Conservation (phyloP, 2,329 filamentous ascomycete species). For the Dactylellina parvicollis region DNA sequence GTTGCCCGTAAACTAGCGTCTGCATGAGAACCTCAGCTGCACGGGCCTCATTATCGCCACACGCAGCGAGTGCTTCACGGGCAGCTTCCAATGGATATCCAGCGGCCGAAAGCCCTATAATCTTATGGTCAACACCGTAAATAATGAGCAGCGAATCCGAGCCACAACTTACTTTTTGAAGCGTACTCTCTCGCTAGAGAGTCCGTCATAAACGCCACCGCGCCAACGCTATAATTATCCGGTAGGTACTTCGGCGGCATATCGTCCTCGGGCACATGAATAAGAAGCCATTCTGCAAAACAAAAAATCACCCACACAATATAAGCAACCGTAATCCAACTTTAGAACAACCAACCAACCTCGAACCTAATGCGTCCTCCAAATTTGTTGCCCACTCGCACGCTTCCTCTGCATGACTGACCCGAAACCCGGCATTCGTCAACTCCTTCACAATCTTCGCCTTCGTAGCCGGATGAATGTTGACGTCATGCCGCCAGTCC, state of each 20-base stretch:
- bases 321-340: slow-evolving; percentile 24
- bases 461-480: slow-evolving; percentile 70
- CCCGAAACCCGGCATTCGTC: slow-evolving; percentile 81
- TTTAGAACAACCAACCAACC: slow-evolving; percentile 20
- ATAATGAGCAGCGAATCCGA: too few species aligned
- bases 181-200: slow-evolving; percentile 56
- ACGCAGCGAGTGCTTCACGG: slow-evolving; percentile 76
- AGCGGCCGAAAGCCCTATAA: slow-evolving; percentile 61
- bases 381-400: slow-evolving; percentile 86
- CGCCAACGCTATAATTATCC: slow-evolving; percentile 88
- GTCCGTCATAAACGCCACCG: slow-evolving; percentile 73
- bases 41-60: slow-evolving; percentile 75
- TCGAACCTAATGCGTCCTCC: slow-evolving; percentile 76
- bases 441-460: slow-evolving; percentile 76
- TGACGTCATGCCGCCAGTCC: slow-evolving; percentile 84
- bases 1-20: slow-evolving; percentile 66
- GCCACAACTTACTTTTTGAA: slow-evolving; percentile 55
- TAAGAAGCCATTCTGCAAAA: slow-evolving; percentile 81
- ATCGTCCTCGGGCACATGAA: slow-evolving; percentile 97
- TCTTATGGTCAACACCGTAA: not conserved
- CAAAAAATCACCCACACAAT: not conserved
- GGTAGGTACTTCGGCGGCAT: slow-evolving; percentile 91
- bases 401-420: slow-evolving; percentile 88
- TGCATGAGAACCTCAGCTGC: slow-evolving; percentile 83
- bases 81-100: slow-evolving; percentile 90